A percentile compares a stretch with the other conserved stretches of the same genome.
These are phyloP conservation scores for Paratinospora sagittata DNA, from an alignment of 164 flowering plant species.

Conservation along the genomic window DNA sequence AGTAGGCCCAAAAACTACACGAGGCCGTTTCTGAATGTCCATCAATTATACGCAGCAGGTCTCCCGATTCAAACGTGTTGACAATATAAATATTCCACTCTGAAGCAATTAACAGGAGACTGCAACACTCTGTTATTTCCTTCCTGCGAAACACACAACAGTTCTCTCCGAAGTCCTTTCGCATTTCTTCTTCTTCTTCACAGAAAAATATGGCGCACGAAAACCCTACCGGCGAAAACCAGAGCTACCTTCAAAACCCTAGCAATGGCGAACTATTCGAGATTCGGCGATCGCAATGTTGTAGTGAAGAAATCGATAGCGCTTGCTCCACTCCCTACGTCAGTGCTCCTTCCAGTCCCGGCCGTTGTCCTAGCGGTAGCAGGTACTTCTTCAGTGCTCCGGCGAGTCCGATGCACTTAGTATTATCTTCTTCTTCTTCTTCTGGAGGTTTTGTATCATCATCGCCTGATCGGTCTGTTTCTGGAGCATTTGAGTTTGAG, in stretches of 20 bases:
- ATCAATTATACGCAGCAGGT: background rate
- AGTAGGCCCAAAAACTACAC: no score
- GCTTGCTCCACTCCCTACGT: conserved; percentile 67
- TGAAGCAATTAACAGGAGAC: background rate
- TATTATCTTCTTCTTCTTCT: conserved; percentile 17
- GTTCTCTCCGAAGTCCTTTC: no score
- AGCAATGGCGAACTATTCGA: conserved; percentile 12
- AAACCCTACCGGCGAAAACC: background rate
- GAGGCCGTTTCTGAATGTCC: no score
- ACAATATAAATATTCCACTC: background rate
- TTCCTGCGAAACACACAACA: no score
- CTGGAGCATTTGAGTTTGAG: conserved; percentile 44
- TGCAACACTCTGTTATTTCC: no score
- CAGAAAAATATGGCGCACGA: background rate
- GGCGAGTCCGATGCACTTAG: conserved; percentile 57
- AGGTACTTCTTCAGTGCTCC: conserved; percentile 70
- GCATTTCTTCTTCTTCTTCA: no score
- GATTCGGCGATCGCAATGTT: background rate
- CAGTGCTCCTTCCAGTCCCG: conserved; percentile 64
- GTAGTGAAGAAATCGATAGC: conserved; percentile 41
- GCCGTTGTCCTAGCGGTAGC: conserved; percentile 27
- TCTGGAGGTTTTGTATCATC: background rate
- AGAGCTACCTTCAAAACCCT: conserved; percentile 15
- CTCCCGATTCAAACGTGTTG: background rate
- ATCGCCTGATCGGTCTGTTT: background rate